phyloP scores from a whole-genome alignment of 2,329 filamentous ascomycete species.

The Cucurbitaria berberidis region DNA sequence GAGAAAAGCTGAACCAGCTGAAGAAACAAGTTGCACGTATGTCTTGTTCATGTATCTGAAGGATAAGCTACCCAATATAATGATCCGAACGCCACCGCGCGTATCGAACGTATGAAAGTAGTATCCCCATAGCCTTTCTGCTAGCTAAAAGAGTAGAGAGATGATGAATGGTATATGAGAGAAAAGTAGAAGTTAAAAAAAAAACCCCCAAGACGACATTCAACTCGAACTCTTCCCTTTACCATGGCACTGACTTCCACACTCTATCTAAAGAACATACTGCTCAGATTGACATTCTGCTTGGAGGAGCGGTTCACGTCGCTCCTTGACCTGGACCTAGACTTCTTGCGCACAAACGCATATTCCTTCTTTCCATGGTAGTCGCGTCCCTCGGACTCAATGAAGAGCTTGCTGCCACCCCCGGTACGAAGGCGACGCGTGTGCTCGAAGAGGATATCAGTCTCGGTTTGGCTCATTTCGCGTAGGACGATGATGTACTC shows the following conservation, averaged over 20 bases:
- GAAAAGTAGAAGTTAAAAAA: not conserved
- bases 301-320: conserved; percentile 39
- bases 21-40: not conserved
- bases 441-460: conserved; percentile 59
- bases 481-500: conserved; percentile 58
- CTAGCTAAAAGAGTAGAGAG: not conserved
- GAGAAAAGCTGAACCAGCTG: not conserved
- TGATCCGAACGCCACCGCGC: not conserved
- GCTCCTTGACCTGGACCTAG: conserved; percentile 36
- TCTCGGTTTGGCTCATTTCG: conserved; percentile 57
- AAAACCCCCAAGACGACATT: not conserved
- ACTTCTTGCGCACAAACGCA: conserved; percentile 52
- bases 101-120: not conserved
- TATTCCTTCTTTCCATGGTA: conserved; percentile 51
- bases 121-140: not conserved
- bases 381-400: conserved; percentile 50
- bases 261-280: conserved; percentile 38
- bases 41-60: not conserved
- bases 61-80: not conserved
- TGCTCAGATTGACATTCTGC: conserved; percentile 40
- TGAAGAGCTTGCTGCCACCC: conserved; percentile 45
- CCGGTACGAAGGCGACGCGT: conserved; percentile 52
- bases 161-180: conserved; percentile 4
- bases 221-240: not conserved
- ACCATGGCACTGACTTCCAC: not conserved